Conservation (phyloP, 768 basidiomycete genomes). For the Leucocoprinus leucothites region DNA sequence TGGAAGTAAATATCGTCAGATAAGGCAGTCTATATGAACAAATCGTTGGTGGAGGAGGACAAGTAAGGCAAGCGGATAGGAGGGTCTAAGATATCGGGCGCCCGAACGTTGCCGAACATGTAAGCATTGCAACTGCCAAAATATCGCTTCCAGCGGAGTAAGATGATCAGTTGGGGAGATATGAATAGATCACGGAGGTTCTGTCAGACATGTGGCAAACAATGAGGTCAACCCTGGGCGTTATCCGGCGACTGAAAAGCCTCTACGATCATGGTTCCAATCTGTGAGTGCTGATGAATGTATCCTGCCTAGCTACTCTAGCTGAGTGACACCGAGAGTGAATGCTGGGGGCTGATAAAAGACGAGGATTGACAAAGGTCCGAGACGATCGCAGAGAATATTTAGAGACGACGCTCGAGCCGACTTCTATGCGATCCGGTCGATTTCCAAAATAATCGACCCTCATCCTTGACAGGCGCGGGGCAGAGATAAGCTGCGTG, state of each 20-base stretch:
- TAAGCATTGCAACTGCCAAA: conserved; percentile 2
- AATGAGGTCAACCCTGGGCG: conserved; percentile 1
- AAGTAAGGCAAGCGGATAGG: neutral
- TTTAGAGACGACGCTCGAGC: no score
- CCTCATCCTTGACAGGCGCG: neutral
- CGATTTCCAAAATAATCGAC: neutral
- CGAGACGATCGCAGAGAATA: neutral
- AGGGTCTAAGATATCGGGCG: neutral
- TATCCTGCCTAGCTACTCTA: no score
- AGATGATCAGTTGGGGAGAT: neutral
- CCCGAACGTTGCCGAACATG: neutral
- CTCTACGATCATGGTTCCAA: neutral
- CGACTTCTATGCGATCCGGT: no score
- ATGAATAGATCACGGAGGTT: conserved; percentile 10
- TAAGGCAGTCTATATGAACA: conserved; percentile 4
- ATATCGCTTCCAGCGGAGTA: conserved; percentile 4
- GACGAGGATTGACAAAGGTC: no score
- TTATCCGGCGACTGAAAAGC: neutral
- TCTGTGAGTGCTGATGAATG: no score
- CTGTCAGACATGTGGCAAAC: conserved; percentile 2
- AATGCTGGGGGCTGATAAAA: no score
- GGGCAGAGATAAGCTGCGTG: neutral
- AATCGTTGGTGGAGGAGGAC: neutral
- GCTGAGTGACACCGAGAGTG: no score
- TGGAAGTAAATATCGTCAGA: neutral